phyloP scores from a whole-genome alignment of 2,329 filamentous ascomycete genomes.

The Lasiodiplodia sp. region DNA sequence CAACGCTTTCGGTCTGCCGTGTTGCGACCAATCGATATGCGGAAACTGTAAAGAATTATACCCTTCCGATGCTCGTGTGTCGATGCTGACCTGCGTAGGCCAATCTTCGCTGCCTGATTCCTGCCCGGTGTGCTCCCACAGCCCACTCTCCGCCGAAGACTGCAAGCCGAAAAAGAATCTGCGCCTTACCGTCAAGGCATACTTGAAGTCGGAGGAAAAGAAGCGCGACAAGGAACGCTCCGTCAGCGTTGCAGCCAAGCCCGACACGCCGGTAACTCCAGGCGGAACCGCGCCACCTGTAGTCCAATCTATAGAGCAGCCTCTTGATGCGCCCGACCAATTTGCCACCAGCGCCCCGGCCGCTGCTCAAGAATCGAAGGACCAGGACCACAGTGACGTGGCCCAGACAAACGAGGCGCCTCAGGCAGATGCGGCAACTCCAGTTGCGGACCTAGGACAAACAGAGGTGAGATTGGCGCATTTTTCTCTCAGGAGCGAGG shows the following conservation, averaged over 20 bases:
- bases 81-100: constrained; percentile 57
- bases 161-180: constrained; percentile 90
- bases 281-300: constrained; percentile 10
- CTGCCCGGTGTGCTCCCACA: constrained; percentile 93
- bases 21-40: constrained; percentile 95
- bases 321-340: constrained; percentile 11
- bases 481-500: neutral
- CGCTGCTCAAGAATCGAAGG: neutral
- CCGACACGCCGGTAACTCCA: constrained; percentile 23
- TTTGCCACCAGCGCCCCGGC: neutral
- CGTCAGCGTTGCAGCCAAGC: constrained; percentile 27
- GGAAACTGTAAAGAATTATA: constrained; percentile 72
- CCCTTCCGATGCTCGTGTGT: constrained; percentile 9
- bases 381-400: neutral
- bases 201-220: constrained; percentile 89
- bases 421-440: neutral
- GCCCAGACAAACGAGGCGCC: constrained; percentile 4
- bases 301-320: constrained; percentile 28
- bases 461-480: neutral
- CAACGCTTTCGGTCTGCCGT: constrained; percentile 89
- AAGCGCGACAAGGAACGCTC: constrained; percentile 70
- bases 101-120: constrained; percentile 77
- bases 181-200: constrained; percentile 91
- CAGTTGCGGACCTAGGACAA: neutral
- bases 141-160: constrained; percentile 82